Evolutionary conservation across 768 basidiomycete genomes (phyloP).

Genomic region (Psilocybe cubensis): DNA sequence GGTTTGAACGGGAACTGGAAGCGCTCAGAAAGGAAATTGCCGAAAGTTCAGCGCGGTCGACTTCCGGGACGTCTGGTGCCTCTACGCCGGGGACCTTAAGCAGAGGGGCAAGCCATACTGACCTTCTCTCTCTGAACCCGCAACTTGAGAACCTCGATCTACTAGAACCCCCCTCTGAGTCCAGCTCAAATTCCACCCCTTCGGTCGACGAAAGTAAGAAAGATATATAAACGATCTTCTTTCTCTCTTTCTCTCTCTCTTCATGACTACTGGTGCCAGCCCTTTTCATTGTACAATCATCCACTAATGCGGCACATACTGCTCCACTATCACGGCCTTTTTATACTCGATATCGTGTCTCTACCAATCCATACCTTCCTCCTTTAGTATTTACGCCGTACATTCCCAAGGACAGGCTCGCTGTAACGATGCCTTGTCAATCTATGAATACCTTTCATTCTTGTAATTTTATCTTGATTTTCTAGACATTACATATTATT

Average conservation of each 20-base stretch:
- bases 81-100: conserved; percentile 55
- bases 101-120: conserved; percentile 41
- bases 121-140: conserved; percentile 31
- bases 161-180: conserved; percentile 18
- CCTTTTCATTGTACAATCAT: conserved; percentile 5
- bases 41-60: conserved; percentile 54
- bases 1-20: conserved; percentile 93
- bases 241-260: conserved; percentile 1
- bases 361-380: not conserved
- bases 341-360: not conserved
- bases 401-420: not conserved
- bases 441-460: conserved; percentile 1
- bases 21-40: conserved; percentile 89
- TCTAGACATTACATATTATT: not conserved
- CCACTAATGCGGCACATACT: not conserved
- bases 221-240: conserved; percentile 22
- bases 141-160: conserved; percentile 26
- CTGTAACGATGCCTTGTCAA: not conserved
- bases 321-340: not conserved
- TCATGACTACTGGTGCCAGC: conserved; percentile 4
- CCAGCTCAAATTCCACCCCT: conserved; percentile 22
- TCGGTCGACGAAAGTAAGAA: conserved; percentile 26
- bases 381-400: not conserved
- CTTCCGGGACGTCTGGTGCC: conserved; percentile 31
- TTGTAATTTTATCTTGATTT: conserved; percentile 6